phyloP scores from a whole-genome alignment of 139 green algal genomes.

The Tetradesmus lagerheimii region DNA sequence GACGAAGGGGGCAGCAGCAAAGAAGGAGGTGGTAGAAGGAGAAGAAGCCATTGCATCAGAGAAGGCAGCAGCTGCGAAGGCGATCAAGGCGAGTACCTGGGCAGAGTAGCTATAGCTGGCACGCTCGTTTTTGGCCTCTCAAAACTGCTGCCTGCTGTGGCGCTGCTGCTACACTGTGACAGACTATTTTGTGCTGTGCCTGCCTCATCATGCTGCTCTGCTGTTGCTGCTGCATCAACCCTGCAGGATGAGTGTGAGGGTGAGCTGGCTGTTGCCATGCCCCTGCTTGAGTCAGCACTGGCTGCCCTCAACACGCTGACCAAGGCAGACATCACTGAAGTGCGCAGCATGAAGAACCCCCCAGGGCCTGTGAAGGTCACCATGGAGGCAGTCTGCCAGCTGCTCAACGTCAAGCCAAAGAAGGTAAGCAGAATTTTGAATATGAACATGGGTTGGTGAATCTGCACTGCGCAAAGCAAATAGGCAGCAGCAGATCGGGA shows the following conservation, averaged over 20 bases:
- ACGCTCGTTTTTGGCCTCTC: not conserved
- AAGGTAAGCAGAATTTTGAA: constrained; percentile 69
- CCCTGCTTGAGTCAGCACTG: constrained; percentile 77
- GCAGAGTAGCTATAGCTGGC: not conserved
- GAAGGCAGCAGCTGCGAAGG: constrained; percentile 77
- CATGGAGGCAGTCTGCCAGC: constrained; percentile 87
- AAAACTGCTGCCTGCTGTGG: too few relatives aligned
- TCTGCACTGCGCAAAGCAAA: too few relatives aligned
- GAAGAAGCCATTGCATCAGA: constrained; percentile 81
- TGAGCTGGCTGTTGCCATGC: constrained; percentile 79
- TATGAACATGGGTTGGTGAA: too few relatives aligned
- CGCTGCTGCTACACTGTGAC: too few relatives aligned
- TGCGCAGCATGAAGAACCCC: constrained; percentile 74
- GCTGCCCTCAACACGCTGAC: constrained; percentile 81
- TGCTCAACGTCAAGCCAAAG: constrained; percentile 66
- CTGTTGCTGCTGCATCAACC: not conserved
- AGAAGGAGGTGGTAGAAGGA: constrained; percentile 65
- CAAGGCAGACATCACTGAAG: constrained; percentile 66
- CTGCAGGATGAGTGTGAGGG: constrained; percentile 76
- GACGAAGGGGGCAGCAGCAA: constrained; percentile 83
- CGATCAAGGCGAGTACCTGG: constrained; percentile 71
- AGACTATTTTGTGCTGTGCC: too few relatives aligned
- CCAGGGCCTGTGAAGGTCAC: constrained; percentile 69
- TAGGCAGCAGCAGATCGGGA: too few relatives aligned
- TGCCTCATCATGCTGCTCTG: too few relatives aligned